Evolutionary conservation across 1,284 basidiomycete genomes (phyloP), one percentile per base, ranked within the genome.

Genomic region (Ceratobasidium sp.): DNA sequence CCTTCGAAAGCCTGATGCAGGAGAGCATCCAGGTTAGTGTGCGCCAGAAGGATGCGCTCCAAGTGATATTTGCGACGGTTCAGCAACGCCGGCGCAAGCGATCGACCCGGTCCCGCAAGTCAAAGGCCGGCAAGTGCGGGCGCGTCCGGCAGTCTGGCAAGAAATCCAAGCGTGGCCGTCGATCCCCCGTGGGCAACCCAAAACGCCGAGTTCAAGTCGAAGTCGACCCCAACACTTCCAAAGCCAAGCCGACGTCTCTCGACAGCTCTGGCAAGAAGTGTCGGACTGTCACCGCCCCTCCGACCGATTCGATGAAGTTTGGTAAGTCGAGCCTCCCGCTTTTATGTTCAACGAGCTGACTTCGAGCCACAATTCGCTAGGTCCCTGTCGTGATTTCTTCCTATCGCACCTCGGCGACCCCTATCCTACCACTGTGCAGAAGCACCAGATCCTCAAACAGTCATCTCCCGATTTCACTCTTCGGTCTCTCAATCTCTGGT

Each of bases 361-460:
- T 71, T 59, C 44, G 15, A 49, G 25, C 29, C 57, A 4, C 22
- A 46, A 70, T 70, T 51, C 52, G 15, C 59, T 32, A 74, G 70
- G 76, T 22, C 78, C 78, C 15, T 78, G 77, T 62, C 77, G 78
- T n/a, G 79, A 78, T 65, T 79, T 75, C 54, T 79, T 79, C 68
- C 61, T 79, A 17, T 57, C 37, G 7, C 66, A 79, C 46, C 54
- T 79, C n/a, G 56, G 61, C 40, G 70, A 74, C 49, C 79, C 79
- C 1, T 79, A 79, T 62, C 79, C 79, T 15, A 77, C 76, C n/a
- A 61, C 76, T 9, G 67, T 65, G 9, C 67, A 78, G 65, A 79
- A 79, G 62, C 62, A 62, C 51, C 76, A 77, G 65, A 57, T 78
- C 43, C 44, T 77, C 11, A 54, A 67, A 19, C 67, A 74, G 37